A percentile compares a stretch with the other conserved stretches of the same genome.
Conservation (phyloP, 2,329 filamentous ascomycete species). For the Arthrinium puccinioides region DNA sequence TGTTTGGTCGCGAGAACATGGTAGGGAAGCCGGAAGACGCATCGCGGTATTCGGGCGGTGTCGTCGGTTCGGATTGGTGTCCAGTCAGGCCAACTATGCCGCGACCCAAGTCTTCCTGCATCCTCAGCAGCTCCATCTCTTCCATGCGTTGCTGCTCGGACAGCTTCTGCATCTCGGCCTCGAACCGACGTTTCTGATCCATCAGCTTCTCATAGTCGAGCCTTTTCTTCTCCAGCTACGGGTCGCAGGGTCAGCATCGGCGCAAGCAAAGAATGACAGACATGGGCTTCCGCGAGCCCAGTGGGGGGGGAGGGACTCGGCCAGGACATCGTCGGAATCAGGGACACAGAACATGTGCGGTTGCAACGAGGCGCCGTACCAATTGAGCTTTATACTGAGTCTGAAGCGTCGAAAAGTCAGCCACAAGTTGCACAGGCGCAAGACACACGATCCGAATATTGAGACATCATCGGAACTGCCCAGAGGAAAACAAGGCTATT, state of each 20-base stretch:
- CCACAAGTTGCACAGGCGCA: conserved; percentile 18
- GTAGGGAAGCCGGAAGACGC: conserved; percentile 63
- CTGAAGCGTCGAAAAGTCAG: conserved; percentile 17
- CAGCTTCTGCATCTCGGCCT: conserved; percentile 85
- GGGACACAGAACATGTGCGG: conserved; percentile 2
- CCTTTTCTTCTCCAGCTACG: conserved; percentile 87
- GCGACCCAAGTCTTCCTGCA: conserved; percentile 65
- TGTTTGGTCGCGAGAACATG: conserved; percentile 75
- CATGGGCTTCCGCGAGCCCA: background rate
- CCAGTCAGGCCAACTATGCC: conserved; percentile 48
- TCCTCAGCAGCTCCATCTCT: conserved; percentile 75
- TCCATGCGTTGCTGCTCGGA: conserved; percentile 79
- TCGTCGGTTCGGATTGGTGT: conserved; percentile 90
- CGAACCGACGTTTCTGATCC: conserved; percentile 82
- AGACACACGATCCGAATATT: conserved; percentile 19
- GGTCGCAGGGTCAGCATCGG: conserved; percentile 26
- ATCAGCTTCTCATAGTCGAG: conserved; percentile 85
- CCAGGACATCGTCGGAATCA: background rate
- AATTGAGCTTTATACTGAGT: conserved; percentile 52
- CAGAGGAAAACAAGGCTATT: too few relatives aligned
- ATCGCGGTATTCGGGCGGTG: conserved; percentile 87
- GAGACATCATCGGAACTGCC: conserved; percentile 18
- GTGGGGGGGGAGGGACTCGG: conserved; percentile 1
- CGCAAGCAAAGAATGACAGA: background rate
- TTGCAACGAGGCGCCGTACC: conserved; percentile 53